Evolutionary conservation across 441 rosid genomes (phyloP), one percentile per base, ranked within the genome.

Genomic region (Caryocar brasiliense): DNA sequence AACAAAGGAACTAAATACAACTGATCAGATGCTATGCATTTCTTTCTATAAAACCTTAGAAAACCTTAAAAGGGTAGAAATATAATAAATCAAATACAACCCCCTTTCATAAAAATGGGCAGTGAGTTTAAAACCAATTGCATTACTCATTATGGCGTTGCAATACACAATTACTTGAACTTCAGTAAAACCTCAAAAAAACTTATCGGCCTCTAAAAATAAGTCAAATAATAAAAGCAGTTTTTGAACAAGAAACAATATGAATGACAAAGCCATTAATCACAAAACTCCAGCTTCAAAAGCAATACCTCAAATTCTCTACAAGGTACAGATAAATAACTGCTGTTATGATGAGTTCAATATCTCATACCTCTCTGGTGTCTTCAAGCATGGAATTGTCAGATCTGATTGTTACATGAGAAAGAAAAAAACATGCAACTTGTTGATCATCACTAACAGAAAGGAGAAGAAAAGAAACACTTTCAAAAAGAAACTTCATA

Each of bases 371-470:
- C 95, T 83, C 55, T 85, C 85, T 4, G 98, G 96, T 18, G 85
- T 87, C 82, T 81, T 91, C 65, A 91, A 61, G 70, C 95, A 85
- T 40, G 96, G 95, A 72, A 75, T 70, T 24, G 80, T 60, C 83
- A 86, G 66, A 71, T 85, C 94, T 76, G 66, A 49, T 40, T 70
- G 61, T 20, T 42, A 8, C 18, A 49, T n/a, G 2, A 27, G 15
- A 56, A 49, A 38, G 24, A 22, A 42, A 50, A 51, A 38, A 47
- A 21, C 38, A 18, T 2, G 65, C 22, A 34, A 14, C 19, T 41
- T 50, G 54, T 62, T 40, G 3, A 55, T 42, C 6, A 59, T 26
- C 45, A 45, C 26, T 43, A 25, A 35, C 11, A 45, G 7, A 27
- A 58, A 39, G 7, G 18, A 14, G 27, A 13, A 30, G 11, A 5